These are phyloP conservation scores for Ormosia semicastrata DNA, from an alignment of 306 rosid genomes.

Conservation along the genomic window DNA sequence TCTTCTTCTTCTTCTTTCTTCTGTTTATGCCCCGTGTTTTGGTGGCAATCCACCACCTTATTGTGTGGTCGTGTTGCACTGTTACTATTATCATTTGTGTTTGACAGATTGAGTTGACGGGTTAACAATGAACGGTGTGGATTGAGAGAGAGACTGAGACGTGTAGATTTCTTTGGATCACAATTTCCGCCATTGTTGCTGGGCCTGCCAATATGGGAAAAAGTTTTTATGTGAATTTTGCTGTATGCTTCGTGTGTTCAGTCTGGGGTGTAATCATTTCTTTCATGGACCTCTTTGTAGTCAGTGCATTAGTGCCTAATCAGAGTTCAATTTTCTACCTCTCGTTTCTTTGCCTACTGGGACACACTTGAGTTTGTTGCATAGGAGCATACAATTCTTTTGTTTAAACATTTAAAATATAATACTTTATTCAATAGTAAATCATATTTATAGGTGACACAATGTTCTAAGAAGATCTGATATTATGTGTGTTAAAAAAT, in stretches of 20 bases:
- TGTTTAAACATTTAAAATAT: too few relatives aligned
- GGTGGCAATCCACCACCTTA: conserved; percentile 27
- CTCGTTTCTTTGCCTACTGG: neutral
- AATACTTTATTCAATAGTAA: too few relatives aligned
- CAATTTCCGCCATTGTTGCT: conserved; percentile 46
- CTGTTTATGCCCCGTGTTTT: neutral
- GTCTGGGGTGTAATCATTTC: conserved; percentile 46
- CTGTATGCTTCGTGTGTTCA: neutral
- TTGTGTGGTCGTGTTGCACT: conserved; percentile 11
- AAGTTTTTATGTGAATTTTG: neutral
- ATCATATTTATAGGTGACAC: too few relatives aligned
- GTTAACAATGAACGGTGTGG: conserved; percentile 40
- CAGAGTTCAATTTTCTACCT: conserved; percentile 2
- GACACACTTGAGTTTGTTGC: neutral
- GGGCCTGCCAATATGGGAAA: conserved; percentile 44
- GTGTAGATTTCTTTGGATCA: conserved; percentile 22
- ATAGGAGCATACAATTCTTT: too few relatives aligned
- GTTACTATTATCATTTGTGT: conserved; percentile 22
- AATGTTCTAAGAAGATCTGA: too few relatives aligned
- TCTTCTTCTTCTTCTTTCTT: neutral
- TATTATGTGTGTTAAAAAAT: too few relatives aligned
- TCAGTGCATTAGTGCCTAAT: conserved; percentile 45
- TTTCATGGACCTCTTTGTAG: neutral
- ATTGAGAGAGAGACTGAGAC: conserved; percentile 18
- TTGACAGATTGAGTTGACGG: conserved; percentile 36